Percentiles rank a stretch among this genome's conserved stretches.
Conservation (phyloP, 148 eudicot species). For the Nepenthes mirabilis region DNA sequence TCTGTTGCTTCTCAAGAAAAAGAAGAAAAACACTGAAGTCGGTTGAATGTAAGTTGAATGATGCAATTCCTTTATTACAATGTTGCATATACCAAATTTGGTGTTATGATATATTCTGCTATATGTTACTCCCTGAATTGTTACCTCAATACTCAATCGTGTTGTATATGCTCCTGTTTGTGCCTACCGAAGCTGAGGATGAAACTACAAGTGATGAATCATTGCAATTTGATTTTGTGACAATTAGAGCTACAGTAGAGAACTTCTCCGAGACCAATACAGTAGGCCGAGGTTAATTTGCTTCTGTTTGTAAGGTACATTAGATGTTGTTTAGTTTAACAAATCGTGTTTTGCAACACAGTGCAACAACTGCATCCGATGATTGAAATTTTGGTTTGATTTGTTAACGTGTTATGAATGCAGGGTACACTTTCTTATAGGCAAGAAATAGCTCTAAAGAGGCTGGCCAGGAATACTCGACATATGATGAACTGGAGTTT, state of each 20-base stretch:
- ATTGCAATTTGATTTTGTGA: background rate
- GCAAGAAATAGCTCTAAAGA: conserved; percentile 37
- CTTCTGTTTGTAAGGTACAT: conserved; percentile 8
- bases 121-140: background rate
- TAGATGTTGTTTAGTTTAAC: background rate
- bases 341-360: background rate
- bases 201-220: background rate
- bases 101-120: background rate
- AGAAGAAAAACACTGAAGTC: background rate
- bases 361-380: background rate
- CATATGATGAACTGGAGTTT: conserved; percentile 38
- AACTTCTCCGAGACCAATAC: conserved; percentile 9
- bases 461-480: conserved; percentile 21
- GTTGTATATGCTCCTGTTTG: background rate
- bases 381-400: background rate
- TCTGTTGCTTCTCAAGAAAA: background rate
- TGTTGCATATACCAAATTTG: background rate
- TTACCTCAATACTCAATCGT: background rate
- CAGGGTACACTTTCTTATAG: conserved; percentile 33
- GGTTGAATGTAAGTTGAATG: conserved; percentile 1
- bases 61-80: too few species aligned
- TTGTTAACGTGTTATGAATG: background rate
- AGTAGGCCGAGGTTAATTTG: conserved; percentile 14
- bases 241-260: conserved; percentile 3
- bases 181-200: background rate